Conservation (phyloP, 352 stramenopile genomes). For the Phytophthora parvispora region DNA sequence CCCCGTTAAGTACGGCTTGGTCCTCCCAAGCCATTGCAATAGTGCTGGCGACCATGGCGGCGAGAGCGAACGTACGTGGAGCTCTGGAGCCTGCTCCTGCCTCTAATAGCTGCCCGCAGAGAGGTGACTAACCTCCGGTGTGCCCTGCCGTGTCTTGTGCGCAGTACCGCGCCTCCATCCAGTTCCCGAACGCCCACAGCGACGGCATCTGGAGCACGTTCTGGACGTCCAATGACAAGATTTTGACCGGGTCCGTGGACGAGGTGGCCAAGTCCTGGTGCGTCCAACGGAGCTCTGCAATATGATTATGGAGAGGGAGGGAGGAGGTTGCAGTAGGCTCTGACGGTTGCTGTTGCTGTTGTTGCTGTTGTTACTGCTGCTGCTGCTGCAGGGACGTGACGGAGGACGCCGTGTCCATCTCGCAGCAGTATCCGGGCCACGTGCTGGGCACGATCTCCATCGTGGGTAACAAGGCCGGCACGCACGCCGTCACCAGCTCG, state of each 20-base stretch:
- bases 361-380: background rate
- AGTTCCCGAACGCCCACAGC: slow-evolving; percentile 87
- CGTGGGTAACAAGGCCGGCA: slow-evolving; percentile 83
- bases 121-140: background rate
- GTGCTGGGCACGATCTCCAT: slow-evolving; percentile 90
- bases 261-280: slow-evolving; percentile 90
- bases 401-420: slow-evolving; percentile 75
- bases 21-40: background rate
- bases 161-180: slow-evolving; percentile 84
- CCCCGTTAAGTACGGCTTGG: background rate
- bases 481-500: slow-evolving; percentile 82
- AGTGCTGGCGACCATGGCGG: slow-evolving; percentile 17
- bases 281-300: slow-evolving; percentile 6
- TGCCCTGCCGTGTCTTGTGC: background rate
- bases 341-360: background rate
- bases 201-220: slow-evolving; percentile 92
- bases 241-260: slow-evolving; percentile 90
- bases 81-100: background rate
- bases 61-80: slow-evolving; percentile 33
- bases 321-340: background rate
- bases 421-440: slow-evolving; percentile 87
- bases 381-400: slow-evolving; percentile 62
- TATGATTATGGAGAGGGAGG: background rate
- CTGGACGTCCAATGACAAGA: slow-evolving; percentile 90
- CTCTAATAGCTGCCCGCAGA: background rate